Percentiles rank a stretch among this genome's conserved stretches.
Conservation (phyloP, 2,329 filamentous ascomycete genomes). For the Colletotrichum sp. region DNA sequence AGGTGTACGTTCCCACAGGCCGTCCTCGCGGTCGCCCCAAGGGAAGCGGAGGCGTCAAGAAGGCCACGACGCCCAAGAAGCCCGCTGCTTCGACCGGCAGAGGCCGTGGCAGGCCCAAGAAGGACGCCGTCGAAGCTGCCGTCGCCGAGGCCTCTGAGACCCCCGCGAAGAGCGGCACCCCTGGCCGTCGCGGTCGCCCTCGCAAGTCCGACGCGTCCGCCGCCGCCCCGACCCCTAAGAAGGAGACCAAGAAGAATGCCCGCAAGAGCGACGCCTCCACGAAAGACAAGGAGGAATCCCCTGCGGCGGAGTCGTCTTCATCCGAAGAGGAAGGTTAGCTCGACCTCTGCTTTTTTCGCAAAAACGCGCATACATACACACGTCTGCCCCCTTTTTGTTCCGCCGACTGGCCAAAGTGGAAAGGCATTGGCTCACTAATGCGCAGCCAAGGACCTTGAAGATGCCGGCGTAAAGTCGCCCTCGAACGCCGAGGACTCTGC, state of each 20-base stretch:
- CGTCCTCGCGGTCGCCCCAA: slow-evolving; percentile 54
- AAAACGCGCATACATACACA: no score
- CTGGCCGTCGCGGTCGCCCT: slow-evolving; percentile 35
- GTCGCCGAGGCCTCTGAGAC: not conserved
- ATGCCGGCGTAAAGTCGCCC: not conserved
- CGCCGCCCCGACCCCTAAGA: slow-evolving; percentile 29
- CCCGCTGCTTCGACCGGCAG: slow-evolving; percentile 18
- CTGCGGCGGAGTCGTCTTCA: not conserved
- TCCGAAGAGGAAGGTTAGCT: slow-evolving; percentile 18
- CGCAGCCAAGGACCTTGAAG: not conserved
- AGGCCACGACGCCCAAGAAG: slow-evolving; percentile 20
- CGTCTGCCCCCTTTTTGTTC: not conserved
- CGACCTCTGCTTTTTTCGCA: not conserved
- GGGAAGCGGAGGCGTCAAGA: slow-evolving; percentile 40
- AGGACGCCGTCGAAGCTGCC: slow-evolving; percentile 22
- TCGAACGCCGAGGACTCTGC: slow-evolving; percentile 6
- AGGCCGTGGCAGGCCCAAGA: slow-evolving; percentile 35
- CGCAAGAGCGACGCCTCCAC: slow-evolving; percentile 17
- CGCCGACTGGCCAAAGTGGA: not conserved
- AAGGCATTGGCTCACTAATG: not conserved
- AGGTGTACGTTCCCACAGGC: slow-evolving; percentile 41
- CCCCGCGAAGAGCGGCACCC: slow-evolving; percentile 6
- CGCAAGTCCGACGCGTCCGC: slow-evolving; percentile 29
- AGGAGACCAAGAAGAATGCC: slow-evolving; percentile 25
- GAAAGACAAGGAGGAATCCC: not conserved